A percentile compares a stretch with the other conserved stretches of the same genome.
Conservation (phyloP, 139 green algal species). For the Chlamydomonas urium region DNA sequence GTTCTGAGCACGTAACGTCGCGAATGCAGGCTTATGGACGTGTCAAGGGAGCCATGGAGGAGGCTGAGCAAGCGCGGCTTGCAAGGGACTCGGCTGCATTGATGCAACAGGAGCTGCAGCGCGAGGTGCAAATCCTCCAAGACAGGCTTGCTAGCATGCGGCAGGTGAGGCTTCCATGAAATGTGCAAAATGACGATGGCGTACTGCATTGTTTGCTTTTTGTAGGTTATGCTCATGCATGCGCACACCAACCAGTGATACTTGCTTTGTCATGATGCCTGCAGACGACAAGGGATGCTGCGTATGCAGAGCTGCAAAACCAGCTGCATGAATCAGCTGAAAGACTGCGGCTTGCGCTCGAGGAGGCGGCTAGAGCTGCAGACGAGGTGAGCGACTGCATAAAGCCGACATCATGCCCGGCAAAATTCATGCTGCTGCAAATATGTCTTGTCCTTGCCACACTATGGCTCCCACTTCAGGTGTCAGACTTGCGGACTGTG, state of each 20-base stretch:
- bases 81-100: constrained; percentile 25
- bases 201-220: too few species aligned
- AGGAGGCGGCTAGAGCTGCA: constrained; percentile 2
- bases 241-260: too few species aligned
- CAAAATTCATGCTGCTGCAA: too few species aligned
- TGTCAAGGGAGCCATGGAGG: constrained; percentile 52
- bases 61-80: constrained; percentile 46
- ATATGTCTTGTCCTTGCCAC: too few species aligned
- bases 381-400: constrained; percentile 2
- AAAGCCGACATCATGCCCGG: too few species aligned
- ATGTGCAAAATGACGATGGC: too few species aligned
- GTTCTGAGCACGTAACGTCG: too few species aligned
- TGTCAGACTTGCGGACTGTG: constrained; percentile 21
- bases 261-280: too few species aligned
- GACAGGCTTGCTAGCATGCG: neutral
- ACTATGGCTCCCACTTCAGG: too few species aligned
- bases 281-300: too few species aligned
- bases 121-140: constrained; percentile 15
- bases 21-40: constrained; percentile 41
- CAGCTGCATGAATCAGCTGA: constrained; percentile 14
- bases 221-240: too few species aligned
- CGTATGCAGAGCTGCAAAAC: constrained; percentile 21
- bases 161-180: constrained; percentile 8
- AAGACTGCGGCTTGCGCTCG: neutral
- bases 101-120: constrained; percentile 27